Evolutionary conservation across 148 eudicot species (phyloP), one percentile per base, ranked within the genome.

Genomic region (Salicornia ramosissima): DNA sequence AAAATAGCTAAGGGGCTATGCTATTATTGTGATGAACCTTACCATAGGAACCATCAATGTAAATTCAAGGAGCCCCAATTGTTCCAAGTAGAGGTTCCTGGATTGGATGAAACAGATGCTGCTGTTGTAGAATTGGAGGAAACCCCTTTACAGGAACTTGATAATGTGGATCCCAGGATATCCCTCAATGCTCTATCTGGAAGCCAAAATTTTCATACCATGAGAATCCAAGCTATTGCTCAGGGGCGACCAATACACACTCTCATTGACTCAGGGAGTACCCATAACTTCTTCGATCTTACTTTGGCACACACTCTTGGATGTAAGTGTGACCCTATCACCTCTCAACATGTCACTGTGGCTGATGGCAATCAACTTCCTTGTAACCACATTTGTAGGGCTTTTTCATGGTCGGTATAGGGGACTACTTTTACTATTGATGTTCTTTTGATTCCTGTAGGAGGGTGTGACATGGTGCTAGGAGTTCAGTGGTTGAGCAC

Each of bases 261-360:
- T 14, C 5, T 46, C 4, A 15, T 46, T 13, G 50, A 46, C 10
- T 46, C 50, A 0, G 15, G 57, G 3, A 53, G 28, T 14, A 53
- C 57, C 11, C 57, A 53, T 10, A 53, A 53, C 10, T 46, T 46
- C 50, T 13, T 46, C 0, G 50, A 46, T 4, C 2, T 13, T 15
- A 14, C 18, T 4, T 1, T 46, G 1, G 50, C 50, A 2, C 19
- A 46, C 3, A 46, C 0, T 13, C n/a, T 46, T 14, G 50, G 50
- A 0, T 46, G 19, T 4, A 13, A 14, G 2, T 0, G 2, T 0
- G 50, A 46, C 0, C 0, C 50, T 0, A 46, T 14, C 0, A 1
- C 18, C 0, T 15, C 50, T 12, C 50, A 46, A 15, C 50, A 13
- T 2, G 4, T 46, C 16, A 46, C 50, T 1, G 19, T 46, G 0